Base-by-base conservation (phyloP, 129 eudicot species). In the Arctium lappa region DNA sequence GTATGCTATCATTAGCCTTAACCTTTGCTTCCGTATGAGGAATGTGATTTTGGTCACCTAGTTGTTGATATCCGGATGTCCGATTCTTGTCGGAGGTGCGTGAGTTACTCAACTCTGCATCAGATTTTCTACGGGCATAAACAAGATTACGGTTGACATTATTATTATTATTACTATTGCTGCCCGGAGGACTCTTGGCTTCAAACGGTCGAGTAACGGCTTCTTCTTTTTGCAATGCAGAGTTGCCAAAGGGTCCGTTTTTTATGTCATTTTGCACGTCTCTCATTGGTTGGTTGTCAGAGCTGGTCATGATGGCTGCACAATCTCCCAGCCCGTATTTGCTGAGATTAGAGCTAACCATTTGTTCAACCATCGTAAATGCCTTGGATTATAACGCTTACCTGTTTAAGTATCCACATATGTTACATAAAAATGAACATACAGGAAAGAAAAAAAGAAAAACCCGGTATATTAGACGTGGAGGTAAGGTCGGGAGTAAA, bases 341-440 rank as follows among this genome's bases (percentile, higher is more conserved):
- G 82, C 87, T 76, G 83, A 87, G 84, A 70, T 87, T 83, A 22
- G 89, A 79, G 82, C 81, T 87, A 77, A 87, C 87, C 89, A 87
- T 87, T 83, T 76, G 89, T 87, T 87, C 89, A 22, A 87, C 89
- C 89, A 87, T 87, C 72, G 44, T 40, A 50, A 37, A 79, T 42
- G 65, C 22, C 65, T 18, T 69, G 33, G 29, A 22, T 32, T 63
- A 44, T 46, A 46, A 11, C 36, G 69, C 50, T 36, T 65, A 22
- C 77, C 86, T 83, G 81, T 50, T 48, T 18, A 76, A 83, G 27
- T 1, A 48, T 62, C 44, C 40, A 68, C 42, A 82, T 68, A 48
- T 44, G 79, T 39, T 44, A 38, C 5, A 11, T 18, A 18, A 22
- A 22, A 22, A 22, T 22, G 27, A 0, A 22, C 27, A 22, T 22